Evolutionary conservation across 176 grass and related monocot genomes (phyloP).

Genomic region (Carex parvula): DNA sequence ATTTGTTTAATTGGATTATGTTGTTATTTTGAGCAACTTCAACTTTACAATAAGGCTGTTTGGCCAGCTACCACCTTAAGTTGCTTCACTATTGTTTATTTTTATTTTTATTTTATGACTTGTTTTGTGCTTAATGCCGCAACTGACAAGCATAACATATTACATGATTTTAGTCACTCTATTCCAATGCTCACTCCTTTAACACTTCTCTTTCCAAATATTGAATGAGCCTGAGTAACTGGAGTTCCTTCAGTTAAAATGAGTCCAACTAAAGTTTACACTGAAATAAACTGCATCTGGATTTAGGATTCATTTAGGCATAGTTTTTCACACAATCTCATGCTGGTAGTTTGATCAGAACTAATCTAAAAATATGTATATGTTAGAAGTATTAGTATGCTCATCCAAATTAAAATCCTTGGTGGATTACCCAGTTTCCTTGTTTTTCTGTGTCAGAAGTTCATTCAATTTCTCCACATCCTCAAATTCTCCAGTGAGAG

Average conservation of each 20-base stretch:
- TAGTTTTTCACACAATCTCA: neutral
- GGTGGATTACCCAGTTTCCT: constrained; percentile 56
- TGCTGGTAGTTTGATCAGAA: neutral
- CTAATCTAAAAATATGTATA: neutral
- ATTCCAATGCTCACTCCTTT: neutral
- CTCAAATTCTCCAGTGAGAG: constrained; percentile 75
- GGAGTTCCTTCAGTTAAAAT: neutral
- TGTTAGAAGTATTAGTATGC: neutral
- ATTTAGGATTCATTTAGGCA: neutral
- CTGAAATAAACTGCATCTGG: neutral
- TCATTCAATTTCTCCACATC: constrained; percentile 56
- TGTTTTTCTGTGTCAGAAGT: constrained; percentile 63
- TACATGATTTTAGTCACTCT: neutral
- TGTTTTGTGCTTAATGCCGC: neutral
- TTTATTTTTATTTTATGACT: neutral
- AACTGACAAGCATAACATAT: neutral
- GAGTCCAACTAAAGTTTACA: neutral
- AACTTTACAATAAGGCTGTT: neutral
- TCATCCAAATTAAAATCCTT: neutral
- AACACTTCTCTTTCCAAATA: neutral
- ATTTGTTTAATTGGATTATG: neutral
- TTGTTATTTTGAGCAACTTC: neutral
- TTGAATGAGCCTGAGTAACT: neutral
- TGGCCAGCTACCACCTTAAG: neutral
- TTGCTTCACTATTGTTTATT: neutral